Conservation (phyloP, 1,139 yeast species). For the Kodamaea suecica region DNA sequence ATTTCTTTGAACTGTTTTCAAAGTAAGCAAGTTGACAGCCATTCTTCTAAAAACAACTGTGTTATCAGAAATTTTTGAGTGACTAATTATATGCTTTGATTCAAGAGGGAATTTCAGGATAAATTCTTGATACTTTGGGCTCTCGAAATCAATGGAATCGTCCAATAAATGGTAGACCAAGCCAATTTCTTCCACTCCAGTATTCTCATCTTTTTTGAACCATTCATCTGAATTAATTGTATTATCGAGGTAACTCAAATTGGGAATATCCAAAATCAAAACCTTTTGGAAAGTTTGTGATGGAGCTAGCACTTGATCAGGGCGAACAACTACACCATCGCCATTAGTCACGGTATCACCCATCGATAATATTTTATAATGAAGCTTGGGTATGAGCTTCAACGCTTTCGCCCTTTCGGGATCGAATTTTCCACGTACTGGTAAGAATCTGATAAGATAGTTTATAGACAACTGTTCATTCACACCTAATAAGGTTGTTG, state of each 20-base stretch:
- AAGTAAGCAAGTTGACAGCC: constrained; percentile 50
- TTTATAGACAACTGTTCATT: constrained; percentile 37
- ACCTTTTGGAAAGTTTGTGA: constrained; percentile 57
- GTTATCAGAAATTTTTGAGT: constrained; percentile 60
- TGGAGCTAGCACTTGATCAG: constrained; percentile 73
- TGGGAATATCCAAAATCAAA: constrained; percentile 74
- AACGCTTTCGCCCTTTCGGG: constrained; percentile 60
- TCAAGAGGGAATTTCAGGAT: constrained; percentile 48
- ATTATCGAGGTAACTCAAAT: constrained; percentile 44
- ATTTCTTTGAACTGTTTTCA: constrained; percentile 53
- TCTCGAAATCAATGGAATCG: constrained; percentile 52
- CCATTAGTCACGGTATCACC: constrained; percentile 59
- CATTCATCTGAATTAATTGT: constrained; percentile 34
- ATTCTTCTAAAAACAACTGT: constrained; percentile 57
- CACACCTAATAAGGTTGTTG: constrained; percentile 16
- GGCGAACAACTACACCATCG: constrained; percentile 56
- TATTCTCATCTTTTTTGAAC: constrained; percentile 22
- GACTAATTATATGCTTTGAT: constrained; percentile 67
- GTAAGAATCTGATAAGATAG: constrained; percentile 62
- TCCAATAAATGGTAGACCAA: constrained; percentile 76
- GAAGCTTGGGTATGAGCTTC: constrained; percentile 12
- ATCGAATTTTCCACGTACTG: constrained; percentile 76
- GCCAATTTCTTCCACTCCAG: constrained; percentile 40
- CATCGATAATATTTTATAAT: constrained; percentile 38
- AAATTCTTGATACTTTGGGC: constrained; percentile 42